These are phyloP conservation scores for Quercus engelmannii DNA, from an alignment of 306 rosid genomes.

Conservation along the genomic window DNA sequence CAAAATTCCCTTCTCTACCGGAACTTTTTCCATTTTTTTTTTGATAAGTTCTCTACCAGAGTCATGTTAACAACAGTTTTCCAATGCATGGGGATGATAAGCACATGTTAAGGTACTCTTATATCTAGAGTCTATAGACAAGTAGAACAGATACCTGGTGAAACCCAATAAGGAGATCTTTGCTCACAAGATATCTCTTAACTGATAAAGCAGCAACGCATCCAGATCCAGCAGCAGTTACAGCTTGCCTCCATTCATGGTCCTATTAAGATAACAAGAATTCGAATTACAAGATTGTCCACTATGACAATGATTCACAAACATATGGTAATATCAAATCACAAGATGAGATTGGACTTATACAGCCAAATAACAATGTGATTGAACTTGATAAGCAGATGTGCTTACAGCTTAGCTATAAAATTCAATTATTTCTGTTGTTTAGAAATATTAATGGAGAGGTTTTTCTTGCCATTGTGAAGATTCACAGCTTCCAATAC, in stretches of 20 bases:
- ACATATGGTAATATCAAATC: conserved; percentile 8
- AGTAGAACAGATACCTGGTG: conserved; percentile 66
- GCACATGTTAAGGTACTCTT: background rate
- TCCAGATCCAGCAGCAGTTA: conserved; percentile 98
- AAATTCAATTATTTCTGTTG: background rate
- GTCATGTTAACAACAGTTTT: background rate
- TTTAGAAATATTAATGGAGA: background rate
- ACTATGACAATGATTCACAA: background rate
- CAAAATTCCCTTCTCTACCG: too few species aligned
- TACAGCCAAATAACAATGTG: background rate
- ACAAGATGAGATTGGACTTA: conserved; percentile 5
- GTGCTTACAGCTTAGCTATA: background rate
- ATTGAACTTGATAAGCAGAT: too few species aligned
- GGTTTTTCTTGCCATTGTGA: background rate
- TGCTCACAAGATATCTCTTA: conserved; percentile 87
- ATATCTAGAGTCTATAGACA: background rate
- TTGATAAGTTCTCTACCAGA: too few species aligned
- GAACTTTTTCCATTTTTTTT: too few species aligned
- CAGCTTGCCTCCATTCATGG: conserved; percentile 96
- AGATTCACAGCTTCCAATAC: background rate
- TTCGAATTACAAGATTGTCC: background rate
- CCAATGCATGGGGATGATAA: conserved; percentile 1
- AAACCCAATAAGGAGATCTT: conserved; percentile 75
- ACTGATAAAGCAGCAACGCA: conserved; percentile 91
- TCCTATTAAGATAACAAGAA: conserved; percentile 42